Evolutionary conservation across 2,329 filamentous ascomycete species (phyloP).

Genomic region (Cladosporium sp.): DNA sequence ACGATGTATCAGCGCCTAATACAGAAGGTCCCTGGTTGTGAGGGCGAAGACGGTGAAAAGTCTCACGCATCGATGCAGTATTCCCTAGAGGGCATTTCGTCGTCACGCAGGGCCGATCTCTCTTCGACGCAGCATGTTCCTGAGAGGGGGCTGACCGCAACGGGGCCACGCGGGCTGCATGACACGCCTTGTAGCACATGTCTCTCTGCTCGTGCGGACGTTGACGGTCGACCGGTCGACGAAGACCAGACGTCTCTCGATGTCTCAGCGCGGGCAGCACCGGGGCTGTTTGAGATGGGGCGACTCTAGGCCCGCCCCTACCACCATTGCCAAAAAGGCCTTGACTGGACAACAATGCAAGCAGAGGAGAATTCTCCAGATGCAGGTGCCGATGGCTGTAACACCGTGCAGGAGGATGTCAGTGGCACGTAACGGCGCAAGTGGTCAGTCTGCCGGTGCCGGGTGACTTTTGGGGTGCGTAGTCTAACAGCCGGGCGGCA

Average conservation of each 20-base stretch:
- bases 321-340: background rate
- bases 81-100: background rate
- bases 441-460: conserved; percentile 18
- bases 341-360: background rate
- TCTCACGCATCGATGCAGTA: conserved; percentile 13
- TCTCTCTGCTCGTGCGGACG: conserved; percentile 12
- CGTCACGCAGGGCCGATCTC: conserved; percentile 21
- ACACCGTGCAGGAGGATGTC: conserved; percentile 5
- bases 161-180: conserved; percentile 13
- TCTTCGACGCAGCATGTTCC: conserved; percentile 11
- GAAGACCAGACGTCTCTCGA: background rate
- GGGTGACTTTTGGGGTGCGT: conserved; percentile 8
- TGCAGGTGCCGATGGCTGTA: conserved; percentile 17
- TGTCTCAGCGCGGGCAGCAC: conserved; percentile 15
- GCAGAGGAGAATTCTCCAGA: conserved; percentile 8
- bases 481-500: conserved; percentile 17
- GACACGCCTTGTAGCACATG: conserved; percentile 10
- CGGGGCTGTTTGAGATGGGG: background rate
- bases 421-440: conserved; percentile 4
- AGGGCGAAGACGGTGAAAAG: conserved; percentile 8
- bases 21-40: conserved; percentile 8
- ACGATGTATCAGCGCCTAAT: conserved; percentile 20
- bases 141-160: conserved; percentile 18
- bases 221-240: conserved; percentile 15
- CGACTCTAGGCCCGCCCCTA: background rate